These are phyloP conservation scores for Vanilla planifolia DNA, from an alignment of 106 monocot genomes.

Conservation along the genomic window DNA sequence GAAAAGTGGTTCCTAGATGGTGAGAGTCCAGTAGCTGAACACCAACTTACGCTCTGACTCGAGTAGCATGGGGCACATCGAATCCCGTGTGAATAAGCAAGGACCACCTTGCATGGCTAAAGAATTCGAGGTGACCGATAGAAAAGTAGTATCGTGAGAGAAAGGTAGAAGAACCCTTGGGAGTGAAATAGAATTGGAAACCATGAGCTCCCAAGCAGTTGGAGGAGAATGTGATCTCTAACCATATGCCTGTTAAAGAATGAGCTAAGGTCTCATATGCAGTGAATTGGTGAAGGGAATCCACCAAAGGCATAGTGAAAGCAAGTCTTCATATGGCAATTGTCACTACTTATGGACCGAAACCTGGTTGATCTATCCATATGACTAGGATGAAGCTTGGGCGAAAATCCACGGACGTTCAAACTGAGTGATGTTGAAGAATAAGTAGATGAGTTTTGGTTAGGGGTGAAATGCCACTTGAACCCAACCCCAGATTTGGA, in stretches of 20 bases:
- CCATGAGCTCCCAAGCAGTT: background rate
- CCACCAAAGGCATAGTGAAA: no score
- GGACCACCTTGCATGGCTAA: constrained; percentile 12
- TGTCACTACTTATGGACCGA: background rate
- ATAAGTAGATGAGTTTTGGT: background rate
- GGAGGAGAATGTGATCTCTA: background rate
- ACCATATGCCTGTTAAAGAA: no score
- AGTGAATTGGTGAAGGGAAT: no score
- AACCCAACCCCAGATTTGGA: no score
- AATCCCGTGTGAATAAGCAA: constrained; percentile 10
- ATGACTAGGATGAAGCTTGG: background rate
- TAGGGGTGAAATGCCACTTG: background rate
- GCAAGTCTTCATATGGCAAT: no score
- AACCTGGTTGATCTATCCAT: background rate
- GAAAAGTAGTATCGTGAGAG: background rate
- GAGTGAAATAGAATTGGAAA: background rate
- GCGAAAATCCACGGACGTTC: no score
- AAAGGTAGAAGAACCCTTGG: background rate
- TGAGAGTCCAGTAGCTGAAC: no score
- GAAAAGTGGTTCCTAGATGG: no score
- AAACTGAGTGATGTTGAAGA: background rate
- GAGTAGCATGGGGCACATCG: no score
- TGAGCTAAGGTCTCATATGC: no score
- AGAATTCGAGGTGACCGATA: constrained; percentile 7
- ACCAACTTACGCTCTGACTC: no score